Evolutionary conservation across 1,139 yeast genomes (phyloP).

Genomic region (Pichia cactophila): DNA sequence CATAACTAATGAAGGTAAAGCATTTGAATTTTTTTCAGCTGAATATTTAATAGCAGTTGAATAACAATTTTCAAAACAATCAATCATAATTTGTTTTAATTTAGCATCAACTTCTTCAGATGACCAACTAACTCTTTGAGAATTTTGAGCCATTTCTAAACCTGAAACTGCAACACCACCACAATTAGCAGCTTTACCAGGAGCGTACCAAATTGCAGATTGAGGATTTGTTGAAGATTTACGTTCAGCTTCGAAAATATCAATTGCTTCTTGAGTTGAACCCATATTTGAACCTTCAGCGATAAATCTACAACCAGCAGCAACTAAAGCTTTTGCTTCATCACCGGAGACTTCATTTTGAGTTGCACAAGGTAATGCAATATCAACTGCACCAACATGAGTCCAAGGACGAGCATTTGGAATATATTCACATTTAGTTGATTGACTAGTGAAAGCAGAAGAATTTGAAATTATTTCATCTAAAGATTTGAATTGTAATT

Average conservation of each 20-base stretch:
- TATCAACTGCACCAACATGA: slow-evolving; percentile 84
- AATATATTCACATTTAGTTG: slow-evolving; percentile 57
- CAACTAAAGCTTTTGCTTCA: slow-evolving; percentile 91
- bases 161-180: slow-evolving; percentile 99
- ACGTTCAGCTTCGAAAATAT: slow-evolving; percentile 86
- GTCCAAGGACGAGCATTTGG: slow-evolving; percentile 97
- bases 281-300: slow-evolving; percentile 99
- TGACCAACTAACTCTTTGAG: slow-evolving; percentile 86
- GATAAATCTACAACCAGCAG: slow-evolving; percentile 84
- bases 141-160: slow-evolving; percentile 99
- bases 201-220: slow-evolving; percentile 89
- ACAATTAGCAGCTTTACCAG: slow-evolving; percentile 98
- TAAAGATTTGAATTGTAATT: slow-evolving; percentile 72
- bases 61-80: slow-evolving; percentile 89
- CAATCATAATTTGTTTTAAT: slow-evolving; percentile 86
- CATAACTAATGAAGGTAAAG: slow-evolving; percentile 88
- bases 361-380: slow-evolving; percentile 97
- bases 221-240: slow-evolving; percentile 33
- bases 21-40: slow-evolving; percentile 52
- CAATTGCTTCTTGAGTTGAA: slow-evolving; percentile 94
- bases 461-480: slow-evolving; percentile 58
- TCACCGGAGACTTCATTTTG: slow-evolving; percentile 97
- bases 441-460: slow-evolving; percentile 47
- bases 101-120: slow-evolving; percentile 81
- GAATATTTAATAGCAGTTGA: slow-evolving; percentile 77